Base-by-base conservation (phyloP, 331 rosid genomes). In the Prunus yedoensis region DNA sequence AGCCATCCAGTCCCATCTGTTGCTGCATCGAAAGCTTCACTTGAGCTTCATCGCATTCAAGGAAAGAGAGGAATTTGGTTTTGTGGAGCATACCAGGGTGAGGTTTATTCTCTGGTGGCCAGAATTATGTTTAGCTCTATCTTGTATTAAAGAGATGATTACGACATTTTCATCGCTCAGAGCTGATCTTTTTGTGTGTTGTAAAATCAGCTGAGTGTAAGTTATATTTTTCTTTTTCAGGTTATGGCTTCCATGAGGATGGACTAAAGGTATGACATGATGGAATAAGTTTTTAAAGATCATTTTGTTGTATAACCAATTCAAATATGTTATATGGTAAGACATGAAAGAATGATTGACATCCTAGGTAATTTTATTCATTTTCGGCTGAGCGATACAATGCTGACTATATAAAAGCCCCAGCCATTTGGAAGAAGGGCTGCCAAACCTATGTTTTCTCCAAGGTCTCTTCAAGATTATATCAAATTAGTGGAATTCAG, bases 211-310 rank as follows among this genome's bases (percentile, higher is more conserved):
- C 78, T 77, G 30, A 84, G 23, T 49, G 9, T 64, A 52, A 52
- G 18, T 69, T 72, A 13, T 14, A 7, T 27, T 79, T 79, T 75
- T 47, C 8, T 2, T 67, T 79, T 79, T 81, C 92, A 94, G 97
- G 97, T 78, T 90, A 90, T 84, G 98, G 98, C 51, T 94, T 94
- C 84, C 98, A 94, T 71, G 98, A 94, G 78, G 98, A 91, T 86
- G 98, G 98, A 79, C 68, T 94, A 43, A 91, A 94, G 98, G 97
- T 91, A 38, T 15, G 51, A 5, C 20, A 14, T 3, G 28, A 53
- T 41, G 23, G 20, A 35, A 27, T 12, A n/a, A 80, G 57, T 38
- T 27, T n/a, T 41, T 73, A 65, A 41, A 8, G 23, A 18, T 61
- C 8, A 30, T 28, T 51, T 51, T 14, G 14, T 47, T 23, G 56